Conservation (phyloP, 2,329 filamentous ascomycete species). For the Colletotrichum sp. region DNA sequence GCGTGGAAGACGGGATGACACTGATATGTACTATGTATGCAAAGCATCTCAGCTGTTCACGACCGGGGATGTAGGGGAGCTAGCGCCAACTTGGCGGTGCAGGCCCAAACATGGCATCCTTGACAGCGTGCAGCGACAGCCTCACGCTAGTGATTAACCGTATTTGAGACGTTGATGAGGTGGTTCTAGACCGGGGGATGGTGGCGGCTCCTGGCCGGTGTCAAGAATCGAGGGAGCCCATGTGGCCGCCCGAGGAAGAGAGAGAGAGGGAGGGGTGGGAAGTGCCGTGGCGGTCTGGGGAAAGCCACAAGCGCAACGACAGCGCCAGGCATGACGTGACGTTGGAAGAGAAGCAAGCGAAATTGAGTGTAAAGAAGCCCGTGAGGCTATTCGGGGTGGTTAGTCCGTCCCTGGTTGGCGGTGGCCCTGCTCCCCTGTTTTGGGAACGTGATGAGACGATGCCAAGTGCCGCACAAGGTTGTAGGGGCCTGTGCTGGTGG, state of each 20-base stretch:
- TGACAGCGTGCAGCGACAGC: not conserved
- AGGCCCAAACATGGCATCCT: not conserved
- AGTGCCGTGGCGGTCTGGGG: not conserved
- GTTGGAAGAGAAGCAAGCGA: not conserved
- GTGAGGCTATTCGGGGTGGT: conserved; percentile 8
- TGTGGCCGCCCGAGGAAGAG: not conserved
- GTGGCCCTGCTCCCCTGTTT: conserved; percentile 1
- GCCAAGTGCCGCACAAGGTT: conserved; percentile 19
- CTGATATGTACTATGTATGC: conserved; percentile 7
- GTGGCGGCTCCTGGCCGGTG: not conserved
- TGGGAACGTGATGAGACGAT: conserved; percentile 17
- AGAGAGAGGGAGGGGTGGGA: not conserved
- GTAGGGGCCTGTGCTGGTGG: conserved; percentile 7
- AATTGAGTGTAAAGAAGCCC: not conserved
- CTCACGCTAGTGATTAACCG: conserved; percentile 8
- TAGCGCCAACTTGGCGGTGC: conserved; percentile 9
- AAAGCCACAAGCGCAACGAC: not conserved
- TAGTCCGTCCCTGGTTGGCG: not conserved
- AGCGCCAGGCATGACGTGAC: not conserved
- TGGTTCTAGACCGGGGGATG: not conserved
- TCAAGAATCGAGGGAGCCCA: not conserved
- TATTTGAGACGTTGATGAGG: conserved; percentile 1
- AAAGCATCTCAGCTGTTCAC: not conserved
- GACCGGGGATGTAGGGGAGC: not conserved
- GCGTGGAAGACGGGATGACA: not conserved